A percentile compares a stretch with the other conserved stretches of the same genome.
Conservation (phyloP, 345 rosid genomes). For the Brassica rapa region DNA sequence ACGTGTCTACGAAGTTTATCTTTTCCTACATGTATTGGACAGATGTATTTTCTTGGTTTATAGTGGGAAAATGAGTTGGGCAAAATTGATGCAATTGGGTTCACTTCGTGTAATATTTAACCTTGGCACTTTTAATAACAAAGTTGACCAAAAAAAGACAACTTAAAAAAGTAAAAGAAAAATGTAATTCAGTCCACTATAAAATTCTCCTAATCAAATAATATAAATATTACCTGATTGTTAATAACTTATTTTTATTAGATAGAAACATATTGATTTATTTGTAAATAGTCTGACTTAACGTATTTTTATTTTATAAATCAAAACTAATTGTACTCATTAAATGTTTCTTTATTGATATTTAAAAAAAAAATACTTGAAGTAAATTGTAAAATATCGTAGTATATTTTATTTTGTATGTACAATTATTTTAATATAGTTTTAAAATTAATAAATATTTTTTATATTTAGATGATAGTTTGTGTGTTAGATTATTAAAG, state of each 20-base stretch:
- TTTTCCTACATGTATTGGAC: not conserved
- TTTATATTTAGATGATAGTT: no score
- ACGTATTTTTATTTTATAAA: no score
- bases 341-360: not conserved
- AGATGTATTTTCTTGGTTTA: not conserved
- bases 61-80: not conserved
- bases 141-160: not conserved
- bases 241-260: no score
- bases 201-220: no score
- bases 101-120: not conserved
- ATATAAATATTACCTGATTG: not conserved
- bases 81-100: not conserved
- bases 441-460: no score
- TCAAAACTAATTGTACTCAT: not conserved
- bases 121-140: not conserved
- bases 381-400: not conserved
- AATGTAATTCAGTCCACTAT: no score
- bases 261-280: no score
- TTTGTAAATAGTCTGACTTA: no score
- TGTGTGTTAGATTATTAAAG: no score
- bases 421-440: no score
- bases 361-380: not conserved
- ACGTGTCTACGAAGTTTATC: not conserved
- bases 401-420: not conserved
- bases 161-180: not conserved